Evolutionary conservation across 164 flowering plant species (phyloP).

Genomic region (Tetracentron sinense): DNA sequence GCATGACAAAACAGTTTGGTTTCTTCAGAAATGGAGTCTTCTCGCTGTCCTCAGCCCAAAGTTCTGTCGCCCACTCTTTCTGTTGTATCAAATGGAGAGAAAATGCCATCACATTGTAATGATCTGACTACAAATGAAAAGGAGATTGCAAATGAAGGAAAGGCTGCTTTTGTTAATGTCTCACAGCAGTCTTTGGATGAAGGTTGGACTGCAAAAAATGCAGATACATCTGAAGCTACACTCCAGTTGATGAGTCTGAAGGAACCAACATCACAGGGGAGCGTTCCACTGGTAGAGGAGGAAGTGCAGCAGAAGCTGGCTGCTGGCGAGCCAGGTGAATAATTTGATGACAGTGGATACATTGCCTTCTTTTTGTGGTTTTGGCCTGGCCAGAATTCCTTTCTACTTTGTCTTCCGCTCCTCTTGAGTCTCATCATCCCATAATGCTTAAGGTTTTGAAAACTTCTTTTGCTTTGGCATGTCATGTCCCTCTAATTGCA

Average conservation of each 20-base stretch:
- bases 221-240: constrained; percentile 66
- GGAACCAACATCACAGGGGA: constrained; percentile 71
- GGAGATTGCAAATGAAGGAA: constrained; percentile 32
- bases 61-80: constrained; percentile 65
- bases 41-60: constrained; percentile 56
- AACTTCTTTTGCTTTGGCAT: too few relatives aligned
- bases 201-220: constrained; percentile 25
- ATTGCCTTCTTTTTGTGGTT: too few relatives aligned
- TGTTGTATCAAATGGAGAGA: constrained; percentile 63
- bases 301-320: constrained; percentile 85
- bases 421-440: too few relatives aligned
- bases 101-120: constrained; percentile 18
- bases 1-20: background rate
- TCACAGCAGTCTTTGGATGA: constrained; percentile 35
- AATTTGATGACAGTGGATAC: background rate
- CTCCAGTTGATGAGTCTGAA: constrained; percentile 53
- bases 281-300: constrained; percentile 70
- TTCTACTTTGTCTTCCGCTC: too few relatives aligned
- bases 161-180: constrained; percentile 22
- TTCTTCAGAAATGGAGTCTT: constrained; percentile 71
- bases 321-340: constrained; percentile 68
- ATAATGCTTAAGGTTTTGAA: too few relatives aligned
- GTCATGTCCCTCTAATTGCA: too few relatives aligned
- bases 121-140: constrained; percentile 33
- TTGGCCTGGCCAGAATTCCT: too few relatives aligned